A percentile compares a stretch with the other conserved stretches of the same genome.
These are phyloP conservation scores for Lyophyllum semitale DNA, from an alignment of 768 basidiomycete species.

Conservation along the genomic window DNA sequence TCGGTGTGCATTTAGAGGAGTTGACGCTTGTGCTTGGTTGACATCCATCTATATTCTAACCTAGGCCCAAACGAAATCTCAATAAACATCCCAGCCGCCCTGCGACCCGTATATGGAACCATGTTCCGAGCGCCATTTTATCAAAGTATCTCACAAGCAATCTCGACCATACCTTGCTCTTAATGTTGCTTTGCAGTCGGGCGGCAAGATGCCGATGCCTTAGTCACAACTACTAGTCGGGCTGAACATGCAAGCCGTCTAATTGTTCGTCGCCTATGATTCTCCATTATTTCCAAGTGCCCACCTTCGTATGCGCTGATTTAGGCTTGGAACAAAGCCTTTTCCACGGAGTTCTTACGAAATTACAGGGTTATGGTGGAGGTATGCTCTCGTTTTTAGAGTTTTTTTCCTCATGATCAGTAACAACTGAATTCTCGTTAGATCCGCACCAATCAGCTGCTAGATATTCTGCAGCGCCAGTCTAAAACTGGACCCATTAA, in stretches of 20 bases:
- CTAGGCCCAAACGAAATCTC: constrained; percentile 41
- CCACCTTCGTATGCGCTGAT: too few relatives aligned
- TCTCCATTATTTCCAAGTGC: not conserved
- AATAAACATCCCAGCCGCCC: constrained; percentile 22
- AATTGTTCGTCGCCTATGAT: constrained; percentile 4
- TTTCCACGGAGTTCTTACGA: not conserved
- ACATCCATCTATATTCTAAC: not conserved
- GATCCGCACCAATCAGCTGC: constrained; percentile 8
- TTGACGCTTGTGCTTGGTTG: not conserved
- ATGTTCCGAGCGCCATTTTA: constrained; percentile 29
- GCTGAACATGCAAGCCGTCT: constrained; percentile 13
- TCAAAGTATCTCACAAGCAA: constrained; percentile 3
- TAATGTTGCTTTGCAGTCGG: not conserved
- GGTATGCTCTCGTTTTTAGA: not conserved
- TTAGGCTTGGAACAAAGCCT: constrained; percentile 32
- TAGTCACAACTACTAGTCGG: constrained; percentile 18
- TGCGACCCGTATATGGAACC: constrained; percentile 25
- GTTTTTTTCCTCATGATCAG: too few relatives aligned
- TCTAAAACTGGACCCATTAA: constrained; percentile 1
- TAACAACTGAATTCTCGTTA: not conserved
- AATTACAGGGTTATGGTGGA: not conserved
- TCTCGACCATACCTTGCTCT: not conserved
- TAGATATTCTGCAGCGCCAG: constrained; percentile 3
- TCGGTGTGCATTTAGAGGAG: constrained; percentile 27
- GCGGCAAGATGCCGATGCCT: constrained; percentile 17